Evolutionary conservation across 768 basidiomycete genomes (phyloP), one percentile per base, ranked within the genome.

Genomic region (Cubamyces sp.): DNA sequence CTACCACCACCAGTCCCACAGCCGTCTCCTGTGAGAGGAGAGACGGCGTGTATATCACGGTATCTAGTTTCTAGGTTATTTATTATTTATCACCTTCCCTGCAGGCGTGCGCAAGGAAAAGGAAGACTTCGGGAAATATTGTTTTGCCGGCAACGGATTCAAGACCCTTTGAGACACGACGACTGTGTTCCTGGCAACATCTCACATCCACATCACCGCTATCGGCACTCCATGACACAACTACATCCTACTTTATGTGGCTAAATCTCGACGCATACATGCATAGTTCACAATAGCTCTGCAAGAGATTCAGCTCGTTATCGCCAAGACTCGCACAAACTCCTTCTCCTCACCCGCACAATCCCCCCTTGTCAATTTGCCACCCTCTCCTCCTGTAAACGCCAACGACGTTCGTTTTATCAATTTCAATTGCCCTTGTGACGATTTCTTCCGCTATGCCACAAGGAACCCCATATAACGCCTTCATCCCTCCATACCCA

Each of bases 401-500:
- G 11, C 39, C 39, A 3, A 46, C 1, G 26, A 41, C 3, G 3
- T 16, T 19, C 1, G 19, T 5, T 8, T 12, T 1, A 25, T 7
- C 15, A 25, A n/a, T 19, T 8, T 3, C 47, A 49, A 57, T 18
- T 23, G 48, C 7, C 21, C 30, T 46, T 54, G 16, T 15, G 42
- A 6, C 21, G 16, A 11, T 6, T 34, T n/a, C 45, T 37, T 28
- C 53, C 46, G 23, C 56, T 15, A 93, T 93, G 91, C 92, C 92
- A 28, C 77, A 79, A 39, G 90, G 90, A 67, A 85, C 92, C 0
- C 91, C 91, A 1, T 90, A 86, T 74, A 79, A 88, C 71, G 87
- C 91, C 0, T 88, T 92, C 70, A 78, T 90, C 5, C 81, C 80
- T 6, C 91, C 93, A 5, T 97, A 95, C 70, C 66, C 72, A 40